Base-by-base conservation (phyloP, 2,329 filamentous ascomycete species). In the Colletotrichum lentis region DNA sequence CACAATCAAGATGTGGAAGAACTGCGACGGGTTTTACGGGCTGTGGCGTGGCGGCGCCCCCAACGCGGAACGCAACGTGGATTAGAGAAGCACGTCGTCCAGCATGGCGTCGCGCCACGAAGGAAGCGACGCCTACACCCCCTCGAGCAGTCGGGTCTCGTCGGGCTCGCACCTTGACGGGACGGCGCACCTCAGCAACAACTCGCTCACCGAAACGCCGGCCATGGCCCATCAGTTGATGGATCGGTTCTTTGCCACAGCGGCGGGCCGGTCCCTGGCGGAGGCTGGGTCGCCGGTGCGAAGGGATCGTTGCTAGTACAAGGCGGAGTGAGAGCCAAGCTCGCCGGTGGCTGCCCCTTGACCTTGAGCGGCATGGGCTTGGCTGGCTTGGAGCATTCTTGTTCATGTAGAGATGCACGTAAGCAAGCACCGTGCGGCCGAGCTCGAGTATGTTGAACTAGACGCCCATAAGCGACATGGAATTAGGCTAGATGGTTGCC, bases 1-100 rank as follows among this genome's bases (percentile, higher is more conserved):
- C 47, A 99, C 96, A 0, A 96, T 99, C 78, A 99, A 99, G 81
- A 84, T 99, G 83, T 90, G 88, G 88, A 90, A 90, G 80, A 90
- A 90, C 71, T 90, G 88, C 68, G 86, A 88, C 6, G 88, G 88
- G 0, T 85, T 84, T 67, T 90, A 89, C 65, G 88, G 88, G 2
- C 82, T 90, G 44, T 90, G 88, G 88, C 82, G 84, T 46, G 85
- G 85, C 57, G 82, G 82, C n/a, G 54, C 69, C 35, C 46, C 69
- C 27, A 61, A 62, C 31, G 61, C 67, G 7, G 67, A 67, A 46
- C 63, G 63, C 8, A 69, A 54, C 35, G 63, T 62, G 62, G 64
- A 70, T 31, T 68, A 70, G 70, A 69, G 65, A 53, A 58, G 52
- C 62, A 62, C 57, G 46, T 46, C 63, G 31, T 62, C 63, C 50